Conservation (phyloP, 2,329 filamentous ascomycete species). For the Venturia asperata region DNA sequence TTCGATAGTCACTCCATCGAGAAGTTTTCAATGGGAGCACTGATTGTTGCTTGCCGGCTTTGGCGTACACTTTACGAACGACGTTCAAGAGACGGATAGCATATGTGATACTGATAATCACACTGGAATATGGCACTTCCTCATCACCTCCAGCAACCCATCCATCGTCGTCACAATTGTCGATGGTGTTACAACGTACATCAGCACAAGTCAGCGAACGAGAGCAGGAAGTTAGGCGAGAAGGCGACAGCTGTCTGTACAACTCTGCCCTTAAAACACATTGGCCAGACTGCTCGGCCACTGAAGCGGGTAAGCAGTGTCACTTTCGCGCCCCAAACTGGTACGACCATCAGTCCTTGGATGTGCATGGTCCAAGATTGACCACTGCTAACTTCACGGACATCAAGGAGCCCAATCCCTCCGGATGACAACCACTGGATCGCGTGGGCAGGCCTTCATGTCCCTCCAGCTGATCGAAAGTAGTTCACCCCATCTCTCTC, state of each 20-base stretch:
- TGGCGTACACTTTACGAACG: neutral
- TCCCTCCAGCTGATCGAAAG: neutral
- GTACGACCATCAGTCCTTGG: neutral
- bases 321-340: neutral
- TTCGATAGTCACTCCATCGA: neutral
- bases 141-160: neutral
- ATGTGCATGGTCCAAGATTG: neutral
- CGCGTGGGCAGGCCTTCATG: neutral
- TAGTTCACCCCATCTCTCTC: neutral
- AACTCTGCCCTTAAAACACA: neutral
- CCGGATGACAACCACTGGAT: neutral
- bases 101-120: neutral
- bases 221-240: neutral
- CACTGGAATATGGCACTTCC: conserved; percentile 7
- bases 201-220: neutral
- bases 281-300: neutral
- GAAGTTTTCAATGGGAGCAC: neutral
- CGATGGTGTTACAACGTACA: neutral
- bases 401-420: neutral
- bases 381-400: neutral
- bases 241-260: neutral
- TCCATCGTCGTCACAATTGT: neutral
- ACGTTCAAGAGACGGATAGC: neutral
- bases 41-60: neutral
- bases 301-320: neutral